Conservation (phyloP, 2,329 filamentous ascomycete genomes). For the Ophiostoma perfectum region DNA sequence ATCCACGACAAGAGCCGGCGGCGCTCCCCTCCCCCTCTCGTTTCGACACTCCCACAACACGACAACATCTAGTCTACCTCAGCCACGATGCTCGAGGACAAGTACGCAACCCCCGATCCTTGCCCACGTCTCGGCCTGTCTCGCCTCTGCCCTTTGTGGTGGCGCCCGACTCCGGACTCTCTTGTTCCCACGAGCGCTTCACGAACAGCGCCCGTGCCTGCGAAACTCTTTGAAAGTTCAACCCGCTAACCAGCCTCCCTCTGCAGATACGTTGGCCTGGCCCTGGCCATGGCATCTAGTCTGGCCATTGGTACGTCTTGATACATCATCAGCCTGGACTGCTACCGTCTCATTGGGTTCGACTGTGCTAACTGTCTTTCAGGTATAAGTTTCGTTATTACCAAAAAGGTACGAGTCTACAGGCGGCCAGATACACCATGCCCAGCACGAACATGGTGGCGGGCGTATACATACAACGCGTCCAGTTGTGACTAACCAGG, state of each 20-base stretch:
- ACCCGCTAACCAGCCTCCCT: neutral
- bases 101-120: constrained; percentile 34
- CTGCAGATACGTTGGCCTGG: constrained; percentile 64
- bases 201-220: no score
- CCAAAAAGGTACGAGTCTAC: constrained; percentile 73
- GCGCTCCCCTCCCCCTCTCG: constrained; percentile 16
- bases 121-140: constrained; percentile 4
- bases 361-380: constrained; percentile 22
- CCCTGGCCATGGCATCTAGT: constrained; percentile 67
- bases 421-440: neutral
- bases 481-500: neutral
- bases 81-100: constrained; percentile 40
- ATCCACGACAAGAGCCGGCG: neutral
- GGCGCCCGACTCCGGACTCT: constrained; percentile 3
- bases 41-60: neutral
- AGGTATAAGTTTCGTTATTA: constrained; percentile 98
- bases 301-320: constrained; percentile 63
- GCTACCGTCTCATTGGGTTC: neutral
- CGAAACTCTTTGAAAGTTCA: neutral
- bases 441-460: neutral
- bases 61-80: neutral
- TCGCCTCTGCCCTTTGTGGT: neutral
- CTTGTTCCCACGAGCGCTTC: no score
- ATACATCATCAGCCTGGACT: neutral
- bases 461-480: constrained; percentile 22